Percentiles rank a stretch among this genome's conserved stretches.
Conservation (phyloP, 176 grass and related monocot genomes). For the Musa troglodytarum region DNA sequence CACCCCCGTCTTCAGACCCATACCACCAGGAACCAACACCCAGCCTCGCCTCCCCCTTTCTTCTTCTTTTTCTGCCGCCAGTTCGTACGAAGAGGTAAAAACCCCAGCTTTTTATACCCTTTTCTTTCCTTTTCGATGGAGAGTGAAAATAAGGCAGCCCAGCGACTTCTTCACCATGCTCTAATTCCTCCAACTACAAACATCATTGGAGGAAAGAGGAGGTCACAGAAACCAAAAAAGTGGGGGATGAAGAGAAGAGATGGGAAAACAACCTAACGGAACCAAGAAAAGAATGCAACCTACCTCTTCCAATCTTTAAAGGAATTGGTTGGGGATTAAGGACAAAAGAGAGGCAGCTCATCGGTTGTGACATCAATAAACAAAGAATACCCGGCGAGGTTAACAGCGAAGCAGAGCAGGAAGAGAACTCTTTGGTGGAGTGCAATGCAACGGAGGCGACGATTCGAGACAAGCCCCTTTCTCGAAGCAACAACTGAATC, state of each 20-base stretch:
- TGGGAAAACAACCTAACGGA: background rate
- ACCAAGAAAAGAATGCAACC: background rate
- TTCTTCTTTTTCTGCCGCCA: conserved; percentile 21
- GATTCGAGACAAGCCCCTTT: conserved; percentile 11
- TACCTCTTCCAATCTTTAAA: background rate
- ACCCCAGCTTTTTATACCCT: conserved; percentile 4
- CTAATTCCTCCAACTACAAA: conserved; percentile 1
- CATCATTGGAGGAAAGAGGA: background rate
- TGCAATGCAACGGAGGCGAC: background rate
- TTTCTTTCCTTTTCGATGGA: background rate
- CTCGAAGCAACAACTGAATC: conserved; percentile 34
- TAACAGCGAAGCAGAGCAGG: conserved; percentile 4
- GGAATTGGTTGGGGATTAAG: conserved; percentile 3
- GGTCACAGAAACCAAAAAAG: background rate
- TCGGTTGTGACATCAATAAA: background rate
- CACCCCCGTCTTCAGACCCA: background rate
- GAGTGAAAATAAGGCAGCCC: background rate
- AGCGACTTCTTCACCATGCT: background rate
- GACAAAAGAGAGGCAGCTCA: conserved; percentile 2
- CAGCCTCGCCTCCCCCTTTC: conserved; percentile 6
- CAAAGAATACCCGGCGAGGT: conserved; percentile 5
- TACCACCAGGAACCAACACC: background rate
- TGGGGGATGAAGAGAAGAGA: background rate
- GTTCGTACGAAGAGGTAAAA: conserved; percentile 6
- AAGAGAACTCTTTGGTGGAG: conserved; percentile 3